Conservation (phyloP, 305 asterid species). For the Solanum hybrid region DNA sequence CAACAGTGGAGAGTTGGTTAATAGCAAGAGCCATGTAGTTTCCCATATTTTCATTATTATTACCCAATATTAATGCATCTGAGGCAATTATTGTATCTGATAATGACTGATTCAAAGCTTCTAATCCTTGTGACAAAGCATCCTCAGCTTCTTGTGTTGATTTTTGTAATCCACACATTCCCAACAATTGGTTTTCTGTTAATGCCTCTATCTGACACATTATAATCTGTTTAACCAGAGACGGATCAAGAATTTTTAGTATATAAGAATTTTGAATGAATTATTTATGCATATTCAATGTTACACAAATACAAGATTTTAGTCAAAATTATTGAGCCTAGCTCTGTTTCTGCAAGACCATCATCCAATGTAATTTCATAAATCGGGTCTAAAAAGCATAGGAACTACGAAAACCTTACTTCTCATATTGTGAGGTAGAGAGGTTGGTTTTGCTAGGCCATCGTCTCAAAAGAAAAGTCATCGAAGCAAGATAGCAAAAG, state of each 20-base stretch:
- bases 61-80: conserved; percentile 16
- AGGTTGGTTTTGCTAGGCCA: background rate
- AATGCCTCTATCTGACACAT: conserved; percentile 43
- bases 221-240: conserved; percentile 25
- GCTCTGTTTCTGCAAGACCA: background rate
- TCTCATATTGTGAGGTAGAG: background rate
- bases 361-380: background rate
- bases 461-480: background rate
- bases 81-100: conserved; percentile 39
- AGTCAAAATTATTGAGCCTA: background rate
- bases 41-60: conserved; percentile 23
- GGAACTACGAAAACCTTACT: background rate
- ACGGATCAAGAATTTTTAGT: background rate
- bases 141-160: conserved; percentile 64
- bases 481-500: background rate
- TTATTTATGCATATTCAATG: background rate
- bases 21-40: conserved; percentile 55
- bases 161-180: conserved; percentile 47
- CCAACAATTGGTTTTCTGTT: conserved; percentile 54
- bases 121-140: conserved; percentile 55
- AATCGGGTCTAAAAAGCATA: background rate
- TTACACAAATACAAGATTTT: background rate
- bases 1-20: conserved; percentile 44
- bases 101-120: conserved; percentile 42
- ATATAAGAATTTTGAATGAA: background rate